Evolutionary conservation across 2,329 filamentous ascomycete species (phyloP).

Genomic region (Fusarium ramigenum): DNA sequence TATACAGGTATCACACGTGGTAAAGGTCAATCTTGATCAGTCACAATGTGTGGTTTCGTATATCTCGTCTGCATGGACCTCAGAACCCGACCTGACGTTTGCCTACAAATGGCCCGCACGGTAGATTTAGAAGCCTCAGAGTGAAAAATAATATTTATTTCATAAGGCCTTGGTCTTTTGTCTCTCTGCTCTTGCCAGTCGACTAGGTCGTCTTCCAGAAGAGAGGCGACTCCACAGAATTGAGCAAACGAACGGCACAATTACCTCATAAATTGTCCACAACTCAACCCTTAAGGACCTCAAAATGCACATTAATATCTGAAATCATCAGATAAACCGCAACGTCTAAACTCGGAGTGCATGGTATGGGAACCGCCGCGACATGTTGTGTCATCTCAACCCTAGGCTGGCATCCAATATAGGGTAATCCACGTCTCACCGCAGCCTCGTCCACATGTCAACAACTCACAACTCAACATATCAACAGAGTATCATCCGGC

Average conservation of each 20-base stretch:
- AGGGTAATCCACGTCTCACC: constrained; percentile 1
- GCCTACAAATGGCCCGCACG: not conserved
- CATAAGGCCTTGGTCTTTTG: too few species aligned
- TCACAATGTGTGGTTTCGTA: not conserved
- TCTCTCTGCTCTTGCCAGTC: too few species aligned
- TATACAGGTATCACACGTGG: fast-evolving
- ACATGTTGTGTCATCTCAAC: not conserved
- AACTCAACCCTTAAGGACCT: not conserved
- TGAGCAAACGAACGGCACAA: not conserved
- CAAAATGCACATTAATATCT: fast-evolving
- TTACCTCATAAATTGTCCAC: fast-evolving
- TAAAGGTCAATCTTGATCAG: not conserved
- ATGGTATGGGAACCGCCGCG: fast-evolving
- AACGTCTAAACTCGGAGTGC: fast-evolving
- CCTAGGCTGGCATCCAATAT: not conserved
- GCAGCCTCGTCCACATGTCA: not conserved
- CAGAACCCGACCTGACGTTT: not conserved
- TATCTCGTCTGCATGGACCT: fast-evolving
- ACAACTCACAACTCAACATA: not conserved
- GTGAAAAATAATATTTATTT: too few species aligned
- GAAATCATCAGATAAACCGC: fast-evolving
- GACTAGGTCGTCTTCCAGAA: too few species aligned
- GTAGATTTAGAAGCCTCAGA: not conserved
- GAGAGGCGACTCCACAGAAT: too few species aligned
- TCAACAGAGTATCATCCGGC: not conserved